Evolutionary conservation across 208 protist genomes (phyloP).

Genomic region (Crithidia thermophila): DNA sequence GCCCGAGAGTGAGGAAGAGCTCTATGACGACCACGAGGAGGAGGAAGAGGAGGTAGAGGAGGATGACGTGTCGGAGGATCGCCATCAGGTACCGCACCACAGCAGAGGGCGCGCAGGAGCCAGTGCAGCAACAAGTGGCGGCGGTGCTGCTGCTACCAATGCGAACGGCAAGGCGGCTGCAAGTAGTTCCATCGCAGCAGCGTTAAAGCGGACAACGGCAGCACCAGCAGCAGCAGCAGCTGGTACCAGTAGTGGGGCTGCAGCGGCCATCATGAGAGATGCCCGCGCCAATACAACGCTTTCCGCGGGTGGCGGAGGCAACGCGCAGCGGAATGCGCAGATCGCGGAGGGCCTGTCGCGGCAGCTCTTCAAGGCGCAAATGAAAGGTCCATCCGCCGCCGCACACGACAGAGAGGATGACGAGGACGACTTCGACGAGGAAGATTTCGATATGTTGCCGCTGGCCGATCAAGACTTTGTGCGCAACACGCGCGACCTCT

Average conservation of each 20-base stretch:
- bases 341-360: constrained; percentile 35
- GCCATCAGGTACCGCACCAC: background rate
- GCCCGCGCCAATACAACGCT: no score
- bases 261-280: constrained; percentile 1
- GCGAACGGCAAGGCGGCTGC: background rate
- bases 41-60: constrained; percentile 38
- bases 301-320: no score
- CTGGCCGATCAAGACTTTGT: constrained; percentile 65
- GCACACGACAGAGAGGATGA: background rate
- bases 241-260: constrained; percentile 1
- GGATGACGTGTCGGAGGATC: constrained; percentile 24
- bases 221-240: no score
- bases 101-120: background rate
- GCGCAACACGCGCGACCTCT: constrained; percentile 59
- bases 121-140: no score
- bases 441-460: constrained; percentile 41
- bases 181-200: background rate
- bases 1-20: constrained; percentile 11
- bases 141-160: no score
- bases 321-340: constrained; percentile 19
- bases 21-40: constrained; percentile 34
- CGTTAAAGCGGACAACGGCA: no score
- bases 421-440: constrained; percentile 49
- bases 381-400: background rate
- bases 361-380: constrained; percentile 51